Evolutionary conservation across 106 monocot genomes (phyloP).

Genomic region (Narthecium ossifragum): DNA sequence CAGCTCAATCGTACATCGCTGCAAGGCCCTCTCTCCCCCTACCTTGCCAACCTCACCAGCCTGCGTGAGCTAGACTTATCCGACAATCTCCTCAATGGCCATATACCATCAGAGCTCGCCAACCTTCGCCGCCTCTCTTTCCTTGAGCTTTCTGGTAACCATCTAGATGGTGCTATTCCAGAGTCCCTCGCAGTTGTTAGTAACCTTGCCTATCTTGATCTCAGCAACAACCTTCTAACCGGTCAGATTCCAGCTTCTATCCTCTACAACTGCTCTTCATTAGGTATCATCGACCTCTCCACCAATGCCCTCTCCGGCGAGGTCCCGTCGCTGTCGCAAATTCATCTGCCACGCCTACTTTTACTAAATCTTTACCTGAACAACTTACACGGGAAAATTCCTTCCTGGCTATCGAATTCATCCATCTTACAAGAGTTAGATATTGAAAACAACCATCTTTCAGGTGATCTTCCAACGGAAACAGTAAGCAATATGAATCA

Average conservation of each 20-base stretch:
- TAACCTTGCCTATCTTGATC: neutral
- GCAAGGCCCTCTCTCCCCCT: slow-evolving; percentile 25
- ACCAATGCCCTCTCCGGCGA: neutral
- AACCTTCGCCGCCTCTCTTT: neutral
- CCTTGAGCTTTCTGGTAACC: neutral
- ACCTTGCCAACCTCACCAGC: slow-evolving; percentile 23
- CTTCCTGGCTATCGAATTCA: slow-evolving; percentile 35
- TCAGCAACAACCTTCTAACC: neutral
- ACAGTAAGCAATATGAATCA: slow-evolving; percentile 14
- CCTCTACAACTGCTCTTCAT: slow-evolving; percentile 6
- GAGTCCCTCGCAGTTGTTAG: neutral
- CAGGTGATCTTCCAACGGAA: slow-evolving; percentile 35
- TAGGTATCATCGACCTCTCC: neutral
- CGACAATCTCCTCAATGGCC: slow-evolving; percentile 24
- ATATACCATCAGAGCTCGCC: neutral
- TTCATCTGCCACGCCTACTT: neutral
- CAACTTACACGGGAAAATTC: slow-evolving; percentile 20
- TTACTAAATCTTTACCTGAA: slow-evolving; percentile 23
- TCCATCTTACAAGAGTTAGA: slow-evolving; percentile 23
- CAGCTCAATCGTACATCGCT: slow-evolving; percentile 15
- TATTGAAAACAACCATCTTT: slow-evolving; percentile 25
- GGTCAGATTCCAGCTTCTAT: neutral
- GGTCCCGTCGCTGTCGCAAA: neutral
- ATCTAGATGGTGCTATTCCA: neutral
- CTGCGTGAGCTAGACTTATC: slow-evolving; percentile 27